phyloP scores from a whole-genome alignment of 768 basidiomycete species.

The Naganishia vaughanmartiniae region DNA sequence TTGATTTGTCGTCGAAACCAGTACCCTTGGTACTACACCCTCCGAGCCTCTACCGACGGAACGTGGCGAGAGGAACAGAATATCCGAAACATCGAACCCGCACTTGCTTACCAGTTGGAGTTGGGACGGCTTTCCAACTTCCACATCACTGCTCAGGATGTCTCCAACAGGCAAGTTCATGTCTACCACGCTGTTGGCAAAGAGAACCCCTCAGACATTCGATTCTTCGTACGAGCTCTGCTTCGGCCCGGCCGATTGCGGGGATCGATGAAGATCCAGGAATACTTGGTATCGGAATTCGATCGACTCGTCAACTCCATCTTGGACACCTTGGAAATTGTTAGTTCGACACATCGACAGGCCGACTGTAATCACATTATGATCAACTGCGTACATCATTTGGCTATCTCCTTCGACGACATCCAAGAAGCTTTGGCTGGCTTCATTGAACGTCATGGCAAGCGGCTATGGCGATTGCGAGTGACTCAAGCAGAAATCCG shows the following conservation, averaged over 20 bases:
- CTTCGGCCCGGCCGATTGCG: constrained; percentile 91
- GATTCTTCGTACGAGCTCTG: constrained; percentile 96
- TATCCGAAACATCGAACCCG: constrained; percentile 97
- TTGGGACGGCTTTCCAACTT: constrained; percentile 94
- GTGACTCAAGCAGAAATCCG: constrained; percentile 98
- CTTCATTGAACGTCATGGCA: constrained; percentile 98
- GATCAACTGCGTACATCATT: constrained; percentile 98
- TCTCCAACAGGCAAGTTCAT: constrained; percentile 95
- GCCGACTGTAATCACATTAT: constrained; percentile 98
- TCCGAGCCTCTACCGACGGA: constrained; percentile 64
- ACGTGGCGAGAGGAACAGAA: constrained; percentile 90
- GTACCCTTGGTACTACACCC: constrained; percentile 92
- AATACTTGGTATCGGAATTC: constrained; percentile 97
- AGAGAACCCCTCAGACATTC: constrained; percentile 94
- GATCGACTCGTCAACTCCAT: constrained; percentile 92
- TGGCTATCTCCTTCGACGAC: constrained; percentile 91
- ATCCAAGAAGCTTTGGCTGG: constrained; percentile 96
- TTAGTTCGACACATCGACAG: constrained; percentile 80
- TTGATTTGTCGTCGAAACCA: constrained; percentile 84
- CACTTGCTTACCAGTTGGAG: constrained; percentile 95
- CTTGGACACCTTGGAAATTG: constrained; percentile 91
- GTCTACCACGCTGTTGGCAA: constrained; percentile 92
- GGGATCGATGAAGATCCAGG: constrained; percentile 87
- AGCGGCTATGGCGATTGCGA: constrained; percentile 94
- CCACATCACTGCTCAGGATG: constrained; percentile 91